These are phyloP conservation scores for Lithohypha guttulata DNA, from an alignment of 2,329 filamentous ascomycete genomes.

Conservation along the genomic window DNA sequence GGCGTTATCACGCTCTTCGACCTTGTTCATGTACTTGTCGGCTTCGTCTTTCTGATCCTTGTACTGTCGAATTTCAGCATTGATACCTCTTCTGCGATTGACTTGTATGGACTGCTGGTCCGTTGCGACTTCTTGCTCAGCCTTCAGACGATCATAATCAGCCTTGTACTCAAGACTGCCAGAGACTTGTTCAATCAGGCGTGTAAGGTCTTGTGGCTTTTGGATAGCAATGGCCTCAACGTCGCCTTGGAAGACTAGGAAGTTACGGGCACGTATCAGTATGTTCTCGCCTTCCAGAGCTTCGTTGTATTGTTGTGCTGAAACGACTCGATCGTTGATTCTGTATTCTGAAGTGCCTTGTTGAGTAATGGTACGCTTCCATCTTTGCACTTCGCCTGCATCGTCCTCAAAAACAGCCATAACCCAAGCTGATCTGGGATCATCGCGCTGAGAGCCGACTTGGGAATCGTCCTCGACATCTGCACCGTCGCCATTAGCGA, in stretches of 20 bases:
- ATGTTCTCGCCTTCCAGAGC: slow-evolving; percentile 90
- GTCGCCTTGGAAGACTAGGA: slow-evolving; percentile 95
- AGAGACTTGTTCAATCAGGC: slow-evolving; percentile 93
- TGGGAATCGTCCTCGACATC: slow-evolving; percentile 52
- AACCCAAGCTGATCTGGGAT: slow-evolving; percentile 94
- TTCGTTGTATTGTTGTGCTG: slow-evolving; percentile 85
- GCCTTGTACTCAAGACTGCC: slow-evolving; percentile 89
- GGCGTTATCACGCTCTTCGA: slow-evolving; percentile 78
- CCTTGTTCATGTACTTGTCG: slow-evolving; percentile 84
- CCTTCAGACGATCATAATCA: slow-evolving; percentile 85
- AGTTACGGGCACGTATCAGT: slow-evolving; percentile 93
- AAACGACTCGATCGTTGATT: slow-evolving; percentile 86
- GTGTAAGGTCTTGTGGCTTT: slow-evolving; percentile 83
- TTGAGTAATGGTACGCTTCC: slow-evolving; percentile 90
- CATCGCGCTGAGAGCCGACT: slow-evolving; percentile 51
- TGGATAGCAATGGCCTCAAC: slow-evolving; percentile 95
- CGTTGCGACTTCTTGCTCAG: slow-evolving; percentile 70
- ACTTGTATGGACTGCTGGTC: slow-evolving; percentile 85
- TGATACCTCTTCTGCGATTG: slow-evolving; percentile 82
- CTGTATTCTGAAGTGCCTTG: slow-evolving; percentile 87
- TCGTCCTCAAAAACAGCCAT: slow-evolving; percentile 99
- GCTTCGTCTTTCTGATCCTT: slow-evolving; percentile 94
- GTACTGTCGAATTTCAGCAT: slow-evolving; percentile 95
- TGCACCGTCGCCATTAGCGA: slow-evolving; percentile 74
- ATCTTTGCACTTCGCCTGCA: slow-evolving; percentile 83